A percentile compares a stretch with the other conserved stretches of the same genome.
Conservation (phyloP, 2,329 filamentous ascomycete genomes). For the Microdochium paspali region DNA sequence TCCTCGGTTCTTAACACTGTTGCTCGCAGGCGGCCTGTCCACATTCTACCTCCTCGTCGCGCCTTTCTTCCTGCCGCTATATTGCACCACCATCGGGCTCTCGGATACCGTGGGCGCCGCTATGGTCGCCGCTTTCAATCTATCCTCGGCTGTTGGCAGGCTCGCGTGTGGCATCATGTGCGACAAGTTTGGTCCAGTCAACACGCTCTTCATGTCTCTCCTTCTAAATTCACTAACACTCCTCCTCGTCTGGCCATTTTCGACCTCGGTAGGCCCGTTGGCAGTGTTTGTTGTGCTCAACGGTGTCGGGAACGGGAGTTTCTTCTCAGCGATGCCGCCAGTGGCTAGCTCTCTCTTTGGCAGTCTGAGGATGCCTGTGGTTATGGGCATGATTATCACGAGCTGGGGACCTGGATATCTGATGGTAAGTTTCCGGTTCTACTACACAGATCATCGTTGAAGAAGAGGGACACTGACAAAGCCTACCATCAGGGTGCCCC, state of each 20-base stretch:
- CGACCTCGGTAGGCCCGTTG: slow-evolving; percentile 29
- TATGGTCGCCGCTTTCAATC: slow-evolving; percentile 38
- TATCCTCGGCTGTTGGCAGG: slow-evolving; percentile 36
- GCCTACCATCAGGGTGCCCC: slow-evolving; percentile 36
- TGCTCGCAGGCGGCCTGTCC: slow-evolving; percentile 33
- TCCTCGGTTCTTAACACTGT: slow-evolving; percentile 31
- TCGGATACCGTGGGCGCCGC: slow-evolving; percentile 29
- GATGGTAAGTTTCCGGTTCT: slow-evolving; percentile 18
- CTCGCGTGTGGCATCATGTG: slow-evolving; percentile 30
- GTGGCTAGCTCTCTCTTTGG: slow-evolving; percentile 36
- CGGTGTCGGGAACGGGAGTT: slow-evolving; percentile 36
- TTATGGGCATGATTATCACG: slow-evolving; percentile 38
- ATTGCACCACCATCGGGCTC: slow-evolving; percentile 29
- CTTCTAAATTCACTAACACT: slow-evolving; percentile 33
- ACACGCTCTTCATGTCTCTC: slow-evolving; percentile 30
- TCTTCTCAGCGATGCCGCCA: slow-evolving; percentile 40
- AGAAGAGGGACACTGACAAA: no score
- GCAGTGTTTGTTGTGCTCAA: slow-evolving; percentile 37
- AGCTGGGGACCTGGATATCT: slow-evolving; percentile 39
- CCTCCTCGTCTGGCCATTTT: slow-evolving; percentile 37
- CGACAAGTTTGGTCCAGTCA: slow-evolving; percentile 31
- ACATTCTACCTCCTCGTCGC: slow-evolving; percentile 42
- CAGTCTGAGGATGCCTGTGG: slow-evolving; percentile 28
- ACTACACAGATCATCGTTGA: no score
- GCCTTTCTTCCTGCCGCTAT: slow-evolving; percentile 41